phyloP scores from a whole-genome alignment of 129 eudicot genomes.

The Artemisia argyi region DNA sequence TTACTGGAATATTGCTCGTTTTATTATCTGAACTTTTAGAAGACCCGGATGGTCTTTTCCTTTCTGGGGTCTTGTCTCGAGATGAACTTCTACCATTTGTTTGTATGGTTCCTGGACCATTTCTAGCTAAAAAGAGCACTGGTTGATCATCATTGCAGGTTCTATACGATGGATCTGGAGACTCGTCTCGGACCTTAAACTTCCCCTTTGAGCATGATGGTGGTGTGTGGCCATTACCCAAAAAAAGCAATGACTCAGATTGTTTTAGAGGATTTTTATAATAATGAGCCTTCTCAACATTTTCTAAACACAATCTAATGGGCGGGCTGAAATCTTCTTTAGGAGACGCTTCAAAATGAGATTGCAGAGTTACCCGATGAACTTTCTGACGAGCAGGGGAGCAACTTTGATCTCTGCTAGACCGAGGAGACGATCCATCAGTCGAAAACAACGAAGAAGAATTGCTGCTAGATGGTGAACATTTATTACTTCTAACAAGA shows the following conservation, averaged over 20 bases:
- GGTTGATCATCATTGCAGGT: not conserved
- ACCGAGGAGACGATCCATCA: slow-evolving; percentile 49
- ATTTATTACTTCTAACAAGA: slow-evolving; percentile 28
- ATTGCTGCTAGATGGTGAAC: slow-evolving; percentile 52
- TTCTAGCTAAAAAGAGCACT: too few relatives aligned
- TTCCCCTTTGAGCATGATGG: slow-evolving; percentile 46
- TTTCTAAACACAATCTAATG: not conserved
- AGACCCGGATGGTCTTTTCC: slow-evolving; percentile 27
- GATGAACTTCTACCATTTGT: slow-evolving; percentile 13
- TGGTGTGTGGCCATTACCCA: slow-evolving; percentile 18
- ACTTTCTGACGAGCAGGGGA: slow-evolving; percentile 46
- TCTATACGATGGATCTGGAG: slow-evolving; percentile 7
- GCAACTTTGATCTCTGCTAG: slow-evolving; percentile 52
- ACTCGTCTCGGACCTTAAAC: slow-evolving; percentile 39
- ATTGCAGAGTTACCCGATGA: slow-evolving; percentile 45
- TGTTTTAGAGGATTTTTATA: slow-evolving; percentile 11
- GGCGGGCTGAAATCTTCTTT: slow-evolving; percentile 10
- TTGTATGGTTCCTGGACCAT: too few relatives aligned
- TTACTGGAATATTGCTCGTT: slow-evolving; percentile 23
- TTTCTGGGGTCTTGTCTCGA: slow-evolving; percentile 41
- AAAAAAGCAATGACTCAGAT: slow-evolving; percentile 16
- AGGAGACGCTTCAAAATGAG: slow-evolving; percentile 45
- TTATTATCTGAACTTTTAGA: slow-evolving; percentile 31
- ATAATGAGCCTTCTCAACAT: slow-evolving; percentile 26
- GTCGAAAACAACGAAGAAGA: slow-evolving; percentile 56